phyloP scores from a whole-genome alignment of 2,329 filamentous ascomycete genomes.

The Zymoseptoria brevis region DNA sequence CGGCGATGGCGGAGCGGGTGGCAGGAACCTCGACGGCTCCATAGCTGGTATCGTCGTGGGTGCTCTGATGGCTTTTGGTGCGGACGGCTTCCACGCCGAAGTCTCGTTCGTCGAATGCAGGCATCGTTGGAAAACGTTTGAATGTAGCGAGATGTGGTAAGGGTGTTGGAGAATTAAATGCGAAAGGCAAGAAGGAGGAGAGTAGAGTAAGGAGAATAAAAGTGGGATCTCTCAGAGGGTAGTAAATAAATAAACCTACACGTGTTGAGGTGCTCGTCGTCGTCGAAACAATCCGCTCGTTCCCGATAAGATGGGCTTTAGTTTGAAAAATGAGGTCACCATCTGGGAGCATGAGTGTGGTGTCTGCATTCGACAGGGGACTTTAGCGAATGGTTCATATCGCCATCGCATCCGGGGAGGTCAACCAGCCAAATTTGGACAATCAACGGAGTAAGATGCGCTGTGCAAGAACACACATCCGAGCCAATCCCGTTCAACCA shows the following conservation, averaged over 20 bases:
- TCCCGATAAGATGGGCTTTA: not conserved
- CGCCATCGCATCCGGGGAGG: not conserved
- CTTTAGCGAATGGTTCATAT: not conserved
- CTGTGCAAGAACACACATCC: not conserved
- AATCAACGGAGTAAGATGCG: not conserved
- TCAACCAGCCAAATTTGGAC: not conserved
- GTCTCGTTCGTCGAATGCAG: slow-evolving; percentile 52
- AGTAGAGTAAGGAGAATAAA: not conserved
- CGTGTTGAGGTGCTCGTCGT: not conserved
- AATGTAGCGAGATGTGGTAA: not conserved
- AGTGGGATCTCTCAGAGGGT: not conserved
- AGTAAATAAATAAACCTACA: not conserved
- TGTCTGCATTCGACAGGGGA: not conserved
- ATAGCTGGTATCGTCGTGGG: slow-evolving; percentile 27
- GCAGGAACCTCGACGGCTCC: slow-evolving; percentile 61
- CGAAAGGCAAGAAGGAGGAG: not conserved
- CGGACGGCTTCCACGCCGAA: slow-evolving; percentile 37
- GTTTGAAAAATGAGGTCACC: not conserved
- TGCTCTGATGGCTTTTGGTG: slow-evolving; percentile 26
- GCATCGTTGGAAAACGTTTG: slow-evolving; percentile 37
- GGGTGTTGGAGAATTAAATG: not conserved
- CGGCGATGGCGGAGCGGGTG: slow-evolving; percentile 58
- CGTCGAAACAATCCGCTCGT: not conserved
- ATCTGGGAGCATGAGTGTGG: not conserved
- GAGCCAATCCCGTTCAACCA: not conserved